Conservation (phyloP, 208 protist species). For the Trypanosoma boissoni region DNA sequence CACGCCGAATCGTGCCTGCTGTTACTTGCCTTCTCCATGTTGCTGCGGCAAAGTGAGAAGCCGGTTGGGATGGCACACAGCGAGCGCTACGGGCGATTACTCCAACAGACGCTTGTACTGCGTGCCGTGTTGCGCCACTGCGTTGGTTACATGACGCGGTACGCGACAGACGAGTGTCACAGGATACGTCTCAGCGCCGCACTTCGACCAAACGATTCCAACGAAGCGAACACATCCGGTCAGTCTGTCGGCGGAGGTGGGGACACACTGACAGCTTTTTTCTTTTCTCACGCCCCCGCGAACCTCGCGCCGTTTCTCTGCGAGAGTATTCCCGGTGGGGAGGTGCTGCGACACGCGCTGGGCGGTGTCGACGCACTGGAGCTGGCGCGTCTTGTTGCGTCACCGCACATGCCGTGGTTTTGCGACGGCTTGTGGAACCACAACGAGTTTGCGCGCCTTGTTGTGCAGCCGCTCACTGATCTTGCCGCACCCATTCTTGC, state of each 20-base stretch:
- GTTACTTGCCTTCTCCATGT: conserved; percentile 24
- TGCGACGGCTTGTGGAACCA: not conserved
- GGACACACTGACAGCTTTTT: conserved; percentile 18
- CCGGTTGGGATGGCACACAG: conserved; percentile 5
- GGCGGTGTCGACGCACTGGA: conserved; percentile 16
- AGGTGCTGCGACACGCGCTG: conserved; percentile 9
- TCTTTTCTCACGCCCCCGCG: conserved; percentile 10
- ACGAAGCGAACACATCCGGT: too few relatives aligned
- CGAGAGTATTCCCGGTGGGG: conserved; percentile 6
- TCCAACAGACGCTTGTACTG: conserved; percentile 17
- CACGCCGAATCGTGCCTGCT: conserved; percentile 8
- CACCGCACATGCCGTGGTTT: not conserved
- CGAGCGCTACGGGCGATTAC: conserved; percentile 14
- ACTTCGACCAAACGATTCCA: too few relatives aligned
- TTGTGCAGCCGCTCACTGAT: not conserved
- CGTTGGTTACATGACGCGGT: conserved; percentile 18
- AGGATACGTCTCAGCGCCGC: not conserved
- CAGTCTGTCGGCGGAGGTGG: conserved; percentile 5
- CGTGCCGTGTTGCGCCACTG: conserved; percentile 12
- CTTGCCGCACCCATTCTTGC: not conserved
- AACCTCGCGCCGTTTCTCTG: conserved; percentile 10
- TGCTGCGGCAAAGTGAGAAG: conserved; percentile 24
- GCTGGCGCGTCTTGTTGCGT: conserved; percentile 8
- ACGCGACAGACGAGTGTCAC: not conserved
- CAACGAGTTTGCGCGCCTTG: not conserved